Base-by-base conservation (phyloP, 2,329 filamentous ascomycete genomes). In the Raffaelea deltoideospora region DNA sequence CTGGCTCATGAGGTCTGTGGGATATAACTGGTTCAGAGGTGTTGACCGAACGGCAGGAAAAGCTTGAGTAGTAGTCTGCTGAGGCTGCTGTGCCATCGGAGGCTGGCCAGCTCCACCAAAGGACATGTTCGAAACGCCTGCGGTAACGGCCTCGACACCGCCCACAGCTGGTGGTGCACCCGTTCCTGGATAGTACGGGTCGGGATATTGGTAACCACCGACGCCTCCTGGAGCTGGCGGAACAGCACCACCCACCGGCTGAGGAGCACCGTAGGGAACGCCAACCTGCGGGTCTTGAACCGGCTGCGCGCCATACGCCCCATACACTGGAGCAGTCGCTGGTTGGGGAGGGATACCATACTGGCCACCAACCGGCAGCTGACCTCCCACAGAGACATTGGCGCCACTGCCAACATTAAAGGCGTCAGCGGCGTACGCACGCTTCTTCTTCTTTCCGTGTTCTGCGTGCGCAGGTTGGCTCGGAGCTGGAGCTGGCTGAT, bases 361-460 rank as follows among this genome's bases (percentile, higher is more conserved):
- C 56, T 60, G 62, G 23, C 55, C 54, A 18, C 47, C 55, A 30
- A 49, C 55, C 23, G 47, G 58, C 24, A 51, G 37, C 47, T 63
- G 63, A 39, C 68, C 72, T 26, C 64, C 72, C 37, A 55, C 56
- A 38, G 56, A 61, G 37, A 80, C 76, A 68, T 96, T 96, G 52
- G 82, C 83, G 50, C 88, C 90, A 35, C 73, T 71, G 35, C 82
- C 85, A 50, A 96, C 90, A 41, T 93, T 88, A 58, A 93, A 98
- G 32, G 88, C 88, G 58, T 92, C 82, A 39, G 84, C 84, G 37
- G 90, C 90, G 64, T 96, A 96, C 39, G 82, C 79, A 65, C 86
- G 74, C 72, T 93, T 94, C 74, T 94, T 95, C 65, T 86, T 86
- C 57, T 72, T 77, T 44, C 63, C 67, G 33, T 64, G 63, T 31